These are phyloP conservation scores for Entomophthora muscae DNA, from an alignment of 371 early-diverging fungal genomes.

Conservation along the genomic window DNA sequence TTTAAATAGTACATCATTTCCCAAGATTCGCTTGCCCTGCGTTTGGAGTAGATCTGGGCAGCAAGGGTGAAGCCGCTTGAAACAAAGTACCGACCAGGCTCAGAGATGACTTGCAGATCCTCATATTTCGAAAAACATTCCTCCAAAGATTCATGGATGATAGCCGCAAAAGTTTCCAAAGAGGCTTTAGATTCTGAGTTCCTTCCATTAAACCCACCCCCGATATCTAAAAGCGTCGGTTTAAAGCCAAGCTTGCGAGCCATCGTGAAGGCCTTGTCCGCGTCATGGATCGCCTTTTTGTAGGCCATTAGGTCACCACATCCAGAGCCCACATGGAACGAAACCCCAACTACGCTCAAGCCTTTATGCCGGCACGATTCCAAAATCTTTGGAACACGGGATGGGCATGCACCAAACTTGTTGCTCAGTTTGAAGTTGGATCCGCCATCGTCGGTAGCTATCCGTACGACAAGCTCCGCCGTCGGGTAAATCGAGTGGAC, in stretches of 20 bases:
- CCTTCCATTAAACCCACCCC: neutral
- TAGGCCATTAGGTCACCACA: neutral
- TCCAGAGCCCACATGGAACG: neutral
- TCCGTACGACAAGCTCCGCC: conserved; percentile 73
- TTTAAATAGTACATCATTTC: neutral
- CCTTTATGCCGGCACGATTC: neutral
- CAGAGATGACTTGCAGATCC: neutral
- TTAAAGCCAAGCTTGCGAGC: neutral
- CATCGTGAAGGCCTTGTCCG: neutral
- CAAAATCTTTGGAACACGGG: neutral
- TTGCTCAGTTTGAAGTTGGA: neutral
- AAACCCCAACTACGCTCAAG: neutral
- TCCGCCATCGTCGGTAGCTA: neutral
- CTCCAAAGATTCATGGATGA: neutral
- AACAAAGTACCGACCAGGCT: neutral
- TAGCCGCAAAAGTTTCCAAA: neutral
- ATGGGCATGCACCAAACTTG: neutral
- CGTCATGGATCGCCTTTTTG: neutral
- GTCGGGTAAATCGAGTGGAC: conserved; percentile 61
- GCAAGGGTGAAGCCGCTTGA: neutral
- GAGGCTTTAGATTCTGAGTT: neutral
- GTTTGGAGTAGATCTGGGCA: neutral
- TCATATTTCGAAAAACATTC: neutral
- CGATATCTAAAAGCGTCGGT: neutral
- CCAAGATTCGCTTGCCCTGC: neutral